Evolutionary conservation across 163 green algal genomes (phyloP).

Genomic region (Coccomyxa subellipsoidea): DNA sequence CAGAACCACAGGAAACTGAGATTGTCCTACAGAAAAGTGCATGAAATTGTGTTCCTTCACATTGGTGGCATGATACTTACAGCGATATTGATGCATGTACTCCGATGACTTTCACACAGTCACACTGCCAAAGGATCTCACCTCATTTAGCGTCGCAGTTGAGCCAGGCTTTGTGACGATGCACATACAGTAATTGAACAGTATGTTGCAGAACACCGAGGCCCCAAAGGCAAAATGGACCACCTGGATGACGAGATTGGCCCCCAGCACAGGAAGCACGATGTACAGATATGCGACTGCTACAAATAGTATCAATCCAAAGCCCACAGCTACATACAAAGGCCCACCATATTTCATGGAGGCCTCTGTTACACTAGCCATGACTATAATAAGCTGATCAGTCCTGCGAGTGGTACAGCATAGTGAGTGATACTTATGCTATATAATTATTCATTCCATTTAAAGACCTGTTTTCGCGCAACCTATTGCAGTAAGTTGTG

Average conservation of each 20-base stretch:
- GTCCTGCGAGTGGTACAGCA: background rate
- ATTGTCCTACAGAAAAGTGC: too few species aligned
- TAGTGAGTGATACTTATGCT: too few species aligned
- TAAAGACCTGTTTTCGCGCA: too few species aligned
- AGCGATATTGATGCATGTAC: too few species aligned
- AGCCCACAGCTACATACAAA: background rate
- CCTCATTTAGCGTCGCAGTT: background rate
- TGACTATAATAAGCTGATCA: background rate
- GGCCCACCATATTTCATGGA: background rate
- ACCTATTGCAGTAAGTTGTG: too few species aligned
- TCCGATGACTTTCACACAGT: too few species aligned
- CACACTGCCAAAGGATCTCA: too few species aligned
- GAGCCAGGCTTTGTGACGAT: conserved; percentile 21
- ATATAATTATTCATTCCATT: too few species aligned
- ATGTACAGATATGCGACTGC: background rate
- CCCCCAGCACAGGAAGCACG: background rate
- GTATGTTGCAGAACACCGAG: conserved; percentile 24
- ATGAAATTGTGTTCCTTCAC: too few species aligned
- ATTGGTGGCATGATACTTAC: too few species aligned
- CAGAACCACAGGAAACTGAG: too few species aligned
- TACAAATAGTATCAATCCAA: background rate
- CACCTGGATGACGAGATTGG: background rate
- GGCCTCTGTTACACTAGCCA: background rate
- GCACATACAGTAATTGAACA: conserved; percentile 28
- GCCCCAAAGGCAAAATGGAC: background rate